phyloP scores from a whole-genome alignment of 1,284 basidiomycete genomes.

The Cryptococcus sp. region DNA sequence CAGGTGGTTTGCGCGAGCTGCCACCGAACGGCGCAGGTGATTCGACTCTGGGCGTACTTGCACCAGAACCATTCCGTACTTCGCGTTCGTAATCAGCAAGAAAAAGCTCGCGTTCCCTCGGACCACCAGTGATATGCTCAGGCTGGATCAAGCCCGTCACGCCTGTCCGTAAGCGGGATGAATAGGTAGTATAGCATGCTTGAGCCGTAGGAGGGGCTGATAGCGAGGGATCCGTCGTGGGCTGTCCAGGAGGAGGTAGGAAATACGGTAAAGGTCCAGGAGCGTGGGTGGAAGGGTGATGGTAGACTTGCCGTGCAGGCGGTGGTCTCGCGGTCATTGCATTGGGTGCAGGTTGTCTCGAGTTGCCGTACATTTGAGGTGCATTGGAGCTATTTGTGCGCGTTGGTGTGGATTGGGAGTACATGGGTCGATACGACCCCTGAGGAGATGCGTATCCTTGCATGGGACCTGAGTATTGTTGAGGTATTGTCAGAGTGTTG shows the following conservation, averaged over 20 bases:
- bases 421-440: neutral
- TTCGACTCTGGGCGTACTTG: conserved; percentile 42
- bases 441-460: neutral
- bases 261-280: conserved; percentile 45
- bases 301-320: conserved; percentile 20
- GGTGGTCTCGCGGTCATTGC: neutral
- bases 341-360: neutral
- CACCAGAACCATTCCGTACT: conserved; percentile 22
- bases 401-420: conserved; percentile 1
- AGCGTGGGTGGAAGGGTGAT: conserved; percentile 28
- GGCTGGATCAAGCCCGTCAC: conserved; percentile 89
- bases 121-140: conserved; percentile 56
- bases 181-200: conserved; percentile 78
- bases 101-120: conserved; percentile 52
- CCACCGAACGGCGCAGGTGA: conserved; percentile 42
- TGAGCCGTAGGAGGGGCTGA: conserved; percentile 56
- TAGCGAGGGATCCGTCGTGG: conserved; percentile 35
- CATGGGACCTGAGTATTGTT: neutral
- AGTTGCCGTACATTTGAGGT: conserved; percentile 2
- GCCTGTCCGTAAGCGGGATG: conserved; percentile 90
- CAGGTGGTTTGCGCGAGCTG: conserved; percentile 39
- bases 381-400: neutral
- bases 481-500: neutral
- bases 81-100: conserved; percentile 45
- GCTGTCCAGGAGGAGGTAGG: conserved; percentile 45